Evolutionary conservation across 73 alveolate species (phyloP).

Genomic region (Tetrahymena elliotti): DNA sequence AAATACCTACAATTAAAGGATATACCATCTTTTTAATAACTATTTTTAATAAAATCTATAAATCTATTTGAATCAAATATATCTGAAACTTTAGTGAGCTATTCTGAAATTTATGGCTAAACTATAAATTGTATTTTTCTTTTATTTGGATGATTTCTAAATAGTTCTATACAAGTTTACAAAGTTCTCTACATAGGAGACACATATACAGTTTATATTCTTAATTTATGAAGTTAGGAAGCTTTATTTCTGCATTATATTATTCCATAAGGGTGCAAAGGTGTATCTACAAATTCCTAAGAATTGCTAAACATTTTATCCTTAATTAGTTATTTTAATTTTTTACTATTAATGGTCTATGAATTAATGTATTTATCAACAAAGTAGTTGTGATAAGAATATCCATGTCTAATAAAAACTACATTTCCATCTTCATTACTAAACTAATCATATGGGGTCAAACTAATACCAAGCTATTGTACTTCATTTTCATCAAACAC

Average conservation of each 20-base stretch:
- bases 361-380: not conserved
- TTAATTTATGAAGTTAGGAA: not conserved
- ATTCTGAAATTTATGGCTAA: not conserved
- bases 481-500: not conserved
- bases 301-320: not conserved
- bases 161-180: not conserved
- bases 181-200: not conserved
- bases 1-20: not conserved
- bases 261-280: not conserved
- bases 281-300: not conserved
- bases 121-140: not conserved
- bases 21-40: not conserved
- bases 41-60: not conserved
- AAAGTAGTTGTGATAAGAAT: not conserved
- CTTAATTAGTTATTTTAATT: not conserved
- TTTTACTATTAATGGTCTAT: not conserved
- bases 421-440: not conserved
- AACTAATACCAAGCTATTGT: not conserved
- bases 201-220: not conserved
- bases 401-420: not conserved
- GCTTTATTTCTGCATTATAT: not conserved
- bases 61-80: not conserved
- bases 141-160: not conserved
- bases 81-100: not conserved
- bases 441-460: not conserved